phyloP scores from a whole-genome alignment of 768 basidiomycete genomes.

The Agrocybe chaxingu region DNA sequence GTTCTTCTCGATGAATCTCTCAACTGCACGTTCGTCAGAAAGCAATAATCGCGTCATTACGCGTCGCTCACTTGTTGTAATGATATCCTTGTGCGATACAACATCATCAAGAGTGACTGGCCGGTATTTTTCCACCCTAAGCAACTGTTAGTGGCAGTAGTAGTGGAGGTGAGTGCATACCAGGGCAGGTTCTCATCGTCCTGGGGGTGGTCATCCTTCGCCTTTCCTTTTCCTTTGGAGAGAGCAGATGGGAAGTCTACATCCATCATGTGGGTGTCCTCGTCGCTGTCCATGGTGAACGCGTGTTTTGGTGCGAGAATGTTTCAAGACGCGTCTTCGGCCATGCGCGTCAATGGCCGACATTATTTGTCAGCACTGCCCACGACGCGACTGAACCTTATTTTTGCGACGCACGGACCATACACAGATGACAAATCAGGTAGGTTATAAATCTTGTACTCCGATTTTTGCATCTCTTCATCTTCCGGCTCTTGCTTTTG shows the following conservation, averaged over 20 bases:
- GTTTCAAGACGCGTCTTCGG: neutral
- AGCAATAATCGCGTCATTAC: neutral
- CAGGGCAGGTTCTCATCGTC: conserved; percentile 80
- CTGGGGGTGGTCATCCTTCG: conserved; percentile 33
- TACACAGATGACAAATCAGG: conserved; percentile 39
- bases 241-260: conserved; percentile 31
- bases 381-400: conserved; percentile 27
- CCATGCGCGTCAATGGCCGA: too few relatives aligned
- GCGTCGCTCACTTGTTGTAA: conserved; percentile 73
- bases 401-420: conserved; percentile 35
- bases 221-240: conserved; percentile 76
- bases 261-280: conserved; percentile 52
- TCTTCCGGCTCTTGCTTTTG: conserved; percentile 64
- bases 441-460: conserved; percentile 20
- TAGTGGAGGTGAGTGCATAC: conserved; percentile 38
- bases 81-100: conserved; percentile 96
- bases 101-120: conserved; percentile 91
- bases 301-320: conserved; percentile 5
- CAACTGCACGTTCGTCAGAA: conserved; percentile 53
- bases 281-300: conserved; percentile 53
- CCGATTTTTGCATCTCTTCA: conserved; percentile 9
- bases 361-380: conserved; percentile 15
- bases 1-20: conserved; percentile 94
- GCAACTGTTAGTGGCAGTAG: conserved; percentile 7
- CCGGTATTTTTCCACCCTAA: conserved; percentile 94